Evolutionary conservation across 2,329 filamentous ascomycete genomes (phyloP).

Genomic region (Ploettnerulaceae sp.): DNA sequence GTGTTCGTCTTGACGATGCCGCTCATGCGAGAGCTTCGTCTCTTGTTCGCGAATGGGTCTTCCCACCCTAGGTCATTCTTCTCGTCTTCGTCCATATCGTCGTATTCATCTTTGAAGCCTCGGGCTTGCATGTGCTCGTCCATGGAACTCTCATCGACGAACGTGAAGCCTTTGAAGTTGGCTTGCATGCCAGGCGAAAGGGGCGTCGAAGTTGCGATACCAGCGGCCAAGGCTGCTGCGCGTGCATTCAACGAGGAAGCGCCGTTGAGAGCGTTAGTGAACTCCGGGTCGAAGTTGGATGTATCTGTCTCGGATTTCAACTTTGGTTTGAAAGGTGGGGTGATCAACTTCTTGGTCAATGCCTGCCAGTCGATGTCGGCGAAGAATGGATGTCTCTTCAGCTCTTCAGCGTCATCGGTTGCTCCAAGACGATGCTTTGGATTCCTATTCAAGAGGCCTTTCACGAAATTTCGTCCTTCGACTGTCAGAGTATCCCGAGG

Average conservation of each 20-base stretch:
- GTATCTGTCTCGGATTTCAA: constrained; percentile 94
- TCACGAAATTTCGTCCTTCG: constrained; percentile 96
- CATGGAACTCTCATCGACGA: constrained; percentile 94
- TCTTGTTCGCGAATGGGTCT: constrained; percentile 36
- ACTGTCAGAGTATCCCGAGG: constrained; percentile 90
- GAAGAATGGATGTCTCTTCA: constrained; percentile 95
- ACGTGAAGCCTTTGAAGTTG: constrained; percentile 97
- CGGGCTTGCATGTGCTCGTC: constrained; percentile 72
- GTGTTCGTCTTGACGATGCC: constrained; percentile 53
- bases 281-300: constrained; percentile 97
- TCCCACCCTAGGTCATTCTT: constrained; percentile 40
- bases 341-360: constrained; percentile 83
- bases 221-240: constrained; percentile 78
- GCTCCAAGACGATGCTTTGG: constrained; percentile 92
- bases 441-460: constrained; percentile 93
- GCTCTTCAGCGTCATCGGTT: constrained; percentile 83
- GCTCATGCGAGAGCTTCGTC: constrained; percentile 53
- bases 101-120: constrained; percentile 44
- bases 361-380: constrained; percentile 88
- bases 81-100: constrained; percentile 58
- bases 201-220: constrained; percentile 84
- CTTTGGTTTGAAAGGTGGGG: constrained; percentile 96
- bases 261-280: constrained; percentile 87
- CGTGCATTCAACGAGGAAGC: constrained; percentile 87
- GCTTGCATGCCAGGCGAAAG: constrained; percentile 94